Evolutionary conservation across 1,284 basidiomycete species (phyloP), one percentile per base, ranked within the genome.

Genomic region (Stygiomarasmius scandens): DNA sequence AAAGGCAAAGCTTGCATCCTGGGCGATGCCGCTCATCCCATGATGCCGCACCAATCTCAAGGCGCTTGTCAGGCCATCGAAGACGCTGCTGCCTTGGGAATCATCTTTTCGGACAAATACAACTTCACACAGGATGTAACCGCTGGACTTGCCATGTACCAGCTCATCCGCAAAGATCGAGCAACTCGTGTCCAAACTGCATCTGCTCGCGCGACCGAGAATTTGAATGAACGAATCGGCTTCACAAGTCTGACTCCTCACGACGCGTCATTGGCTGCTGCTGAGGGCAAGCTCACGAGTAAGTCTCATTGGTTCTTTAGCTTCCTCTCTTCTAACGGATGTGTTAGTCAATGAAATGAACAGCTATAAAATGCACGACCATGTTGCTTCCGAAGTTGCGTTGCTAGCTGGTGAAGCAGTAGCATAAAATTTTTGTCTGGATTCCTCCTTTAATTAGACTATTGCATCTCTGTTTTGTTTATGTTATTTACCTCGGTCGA

Each of bases 61-160:
- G 72, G 72, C 19, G 72, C 71, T 25, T 72, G 71, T 55, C 68
- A 71, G 51, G 72, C 71, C 1, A 71, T 73, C 50, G 72, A 74
- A 58, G 72, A 74, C 49, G 72, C 72, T 16, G 71, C 67, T 1
- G 71, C 71, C 2, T 66, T 74, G 2, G 71, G 72, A 4, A 67
- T 74, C 49, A 69, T 74, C 49, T 74, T 74, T 56, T 72, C 71
- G 6, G 52, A 59, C 24, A 66, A 67, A 43, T 68, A 69, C 56
- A 48, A 63, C 29, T 71, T 69, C 56, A 69, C 71, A 19, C 44
- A 63, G 22, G 62, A 71, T 54, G 54, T 71, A 16, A 53, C 50
- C n/a, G 63, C 63, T 34, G 71, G 71, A 16, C 58, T 74, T 9
- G 63, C 61, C 14, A 49, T 74, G 48, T 74, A 72, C 53, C 55